Conservation (phyloP, 192 early-diverging fungal species). For the Coemansia biformis region DNA sequence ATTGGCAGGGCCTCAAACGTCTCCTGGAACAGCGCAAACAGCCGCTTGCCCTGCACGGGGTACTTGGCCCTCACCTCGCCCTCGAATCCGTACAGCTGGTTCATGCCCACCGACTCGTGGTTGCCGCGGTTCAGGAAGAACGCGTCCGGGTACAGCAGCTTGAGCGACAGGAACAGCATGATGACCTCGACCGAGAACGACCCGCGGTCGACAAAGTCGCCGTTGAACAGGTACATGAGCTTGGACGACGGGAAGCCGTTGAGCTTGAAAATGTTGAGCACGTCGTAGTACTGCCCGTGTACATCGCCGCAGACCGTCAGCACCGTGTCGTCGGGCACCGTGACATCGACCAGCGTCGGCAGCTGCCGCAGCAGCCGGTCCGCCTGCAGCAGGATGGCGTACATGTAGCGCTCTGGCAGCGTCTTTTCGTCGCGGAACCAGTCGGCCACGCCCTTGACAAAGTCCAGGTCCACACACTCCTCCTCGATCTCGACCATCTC, state of each 20-base stretch:
- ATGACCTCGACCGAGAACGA: constrained; percentile 97
- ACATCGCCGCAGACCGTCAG: constrained; percentile 97
- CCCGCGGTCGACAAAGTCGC: constrained; percentile 99
- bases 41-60: constrained; percentile 57
- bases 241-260: constrained; percentile 83
- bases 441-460: constrained; percentile 71
- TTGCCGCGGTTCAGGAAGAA: constrained; percentile 92
- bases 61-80: constrained; percentile 96
- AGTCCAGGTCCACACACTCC: constrained; percentile 68
- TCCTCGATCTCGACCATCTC: constrained; percentile 51
- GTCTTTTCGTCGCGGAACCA: constrained; percentile 85
- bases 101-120: constrained; percentile 98
- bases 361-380: constrained; percentile 69
- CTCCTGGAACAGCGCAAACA: constrained; percentile 93
- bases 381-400: constrained; percentile 72
- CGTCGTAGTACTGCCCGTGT: constrained; percentile 98
- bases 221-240: constrained; percentile 91
- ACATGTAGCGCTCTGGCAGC: constrained; percentile 85
- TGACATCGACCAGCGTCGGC: constrained; percentile 80
- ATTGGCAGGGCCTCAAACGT: constrained; percentile 92
- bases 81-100: constrained; percentile 98
- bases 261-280: constrained; percentile 89
- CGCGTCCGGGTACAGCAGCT: constrained; percentile 78
- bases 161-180: constrained; percentile 84
- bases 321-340: constrained; percentile 60